Evolutionary conservation across 495 filamentous ascomycete species (phyloP), one percentile per base, ranked within the genome.

Genomic region (Penicillium simplicissimum): DNA sequence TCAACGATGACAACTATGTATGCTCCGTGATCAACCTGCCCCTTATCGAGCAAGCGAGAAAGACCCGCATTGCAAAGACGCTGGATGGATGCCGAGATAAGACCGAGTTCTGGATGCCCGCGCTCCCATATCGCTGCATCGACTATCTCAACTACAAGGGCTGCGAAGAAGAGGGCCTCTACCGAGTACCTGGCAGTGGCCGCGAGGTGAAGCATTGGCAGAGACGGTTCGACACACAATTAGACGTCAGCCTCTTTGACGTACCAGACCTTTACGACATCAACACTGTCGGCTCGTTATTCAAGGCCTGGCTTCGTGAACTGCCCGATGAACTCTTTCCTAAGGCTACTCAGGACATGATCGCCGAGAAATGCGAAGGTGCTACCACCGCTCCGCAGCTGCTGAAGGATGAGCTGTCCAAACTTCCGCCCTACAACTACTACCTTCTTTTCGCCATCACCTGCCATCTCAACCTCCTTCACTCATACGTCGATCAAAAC

Each of bases 51-150:
- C 93, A 97, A 72, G 91, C 92, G 6, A 82, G 92, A n/a, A 75
- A 85, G 51, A 96, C 93, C 1, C 81, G 93, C 37, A 96, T 97
- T 66, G 92, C 91, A 3, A 93, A 91, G 74, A 84, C 87, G 53
- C 77, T 97, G 15, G 90, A 92, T 68, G 84, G 89, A 57, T 96
- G 90, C 15, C 81, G 86, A 47, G 93, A 97, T 68, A 96, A 96
- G 81, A 96, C 93, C 0, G 93, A 96, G 67, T 97, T 93, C 69
- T 97, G 93, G 93, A 95, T 97, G 91, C 93, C 93, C 0, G 90
- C 91, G 17, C 86, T 97, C 49, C 93, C 93, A 0, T 96, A 92
- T 85, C 82, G 93, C 54, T 93, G 89, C 31, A 95, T 97, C 63
- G 93, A 97, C 74, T 97, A 94, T 71, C 85, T 97, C 28, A 96